Base-by-base conservation (phyloP, 2,329 filamentous ascomycete species). In the Penicillium rolfsii region DNA sequence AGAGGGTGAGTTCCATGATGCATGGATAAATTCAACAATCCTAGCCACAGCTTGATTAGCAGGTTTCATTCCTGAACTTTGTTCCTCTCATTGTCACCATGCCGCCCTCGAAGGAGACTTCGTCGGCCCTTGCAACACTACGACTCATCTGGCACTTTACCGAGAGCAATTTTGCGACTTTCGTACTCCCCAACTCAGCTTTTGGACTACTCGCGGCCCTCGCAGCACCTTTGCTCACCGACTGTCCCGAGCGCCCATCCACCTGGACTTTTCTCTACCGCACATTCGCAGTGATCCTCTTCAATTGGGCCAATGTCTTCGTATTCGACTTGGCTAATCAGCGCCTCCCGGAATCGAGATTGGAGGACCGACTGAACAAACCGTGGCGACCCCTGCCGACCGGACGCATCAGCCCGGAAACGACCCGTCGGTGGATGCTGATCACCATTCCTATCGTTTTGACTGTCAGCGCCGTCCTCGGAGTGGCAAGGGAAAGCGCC, bases 351-450 rank as follows among this genome's bases (percentile, higher is more conserved):
- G 69, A 69, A 6, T 70, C 78, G 4, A 64, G 77, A 11, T 48
- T 61, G 3, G 79, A 82, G 62, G 80, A 81, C 63, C 48, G 38
- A 0, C 57, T 76, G 58, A 82, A 82, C 69, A 82, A 82, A 59
- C 76, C 78, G 1, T 73, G 71, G 68, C 67, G 76, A 1, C 71
- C 74, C 1, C 57, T 79, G 3, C 75, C 74, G 1, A 60, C 60
- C 0, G 65, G 67, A 12, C 64, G 64, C 4, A 70, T 77, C 12
- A 72, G 62, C 12, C 33, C 56, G 1, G 26, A 36, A 1, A 57
- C 70, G 9, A 67, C 70, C 0, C 63, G 66, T 0, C 55, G 53
- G 7, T 59, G 74, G 4, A 61, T 77, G 7, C 61, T 77, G 0
- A 7, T 48, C 0, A 52, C 67, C 4, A 65, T 75, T 28, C 71